Conservation (phyloP, 164 flowering plant species). For the Aristolochia fimbriata region DNA sequence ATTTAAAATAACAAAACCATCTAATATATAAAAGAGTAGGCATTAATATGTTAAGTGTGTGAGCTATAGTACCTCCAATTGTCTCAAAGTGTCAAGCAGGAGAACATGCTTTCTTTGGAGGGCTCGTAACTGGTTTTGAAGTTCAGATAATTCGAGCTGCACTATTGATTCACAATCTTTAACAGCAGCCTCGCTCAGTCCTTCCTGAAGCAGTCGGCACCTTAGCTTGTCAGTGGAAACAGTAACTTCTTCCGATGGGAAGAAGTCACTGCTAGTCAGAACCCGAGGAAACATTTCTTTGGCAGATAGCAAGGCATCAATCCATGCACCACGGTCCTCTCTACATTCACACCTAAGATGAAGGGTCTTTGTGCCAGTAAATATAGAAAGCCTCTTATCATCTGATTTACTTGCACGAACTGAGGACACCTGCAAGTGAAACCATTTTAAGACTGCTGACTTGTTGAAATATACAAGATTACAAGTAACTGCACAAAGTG, state of each 20-base stretch:
- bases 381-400: conserved; percentile 87
- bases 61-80: conserved; percentile 56
- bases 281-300: conserved; percentile 83
- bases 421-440: conserved; percentile 71
- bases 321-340: conserved; percentile 85
- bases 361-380: conserved; percentile 92
- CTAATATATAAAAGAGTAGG: too few species aligned
- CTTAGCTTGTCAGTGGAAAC: conserved; percentile 86
- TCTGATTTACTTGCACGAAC: conserved; percentile 94
- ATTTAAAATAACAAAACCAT: too few species aligned
- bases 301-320: conserved; percentile 71
- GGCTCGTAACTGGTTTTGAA: conserved; percentile 57
- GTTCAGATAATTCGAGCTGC: conserved; percentile 61
- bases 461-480: too few species aligned
- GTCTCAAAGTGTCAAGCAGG: conserved; percentile 73
- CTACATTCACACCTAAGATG: conserved; percentile 76
- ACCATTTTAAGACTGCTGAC: too few species aligned
- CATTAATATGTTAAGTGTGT: not conserved
- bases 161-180: conserved; percentile 87
- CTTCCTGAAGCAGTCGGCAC: conserved; percentile 58
- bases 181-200: conserved; percentile 48
- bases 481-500: too few species aligned
- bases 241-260: conserved; percentile 53
- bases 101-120: conserved; percentile 68
- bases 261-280: conserved; percentile 57